These are phyloP conservation scores for Populus hybrid DNA, from an alignment of 441 rosid genomes.

Conservation along the genomic window DNA sequence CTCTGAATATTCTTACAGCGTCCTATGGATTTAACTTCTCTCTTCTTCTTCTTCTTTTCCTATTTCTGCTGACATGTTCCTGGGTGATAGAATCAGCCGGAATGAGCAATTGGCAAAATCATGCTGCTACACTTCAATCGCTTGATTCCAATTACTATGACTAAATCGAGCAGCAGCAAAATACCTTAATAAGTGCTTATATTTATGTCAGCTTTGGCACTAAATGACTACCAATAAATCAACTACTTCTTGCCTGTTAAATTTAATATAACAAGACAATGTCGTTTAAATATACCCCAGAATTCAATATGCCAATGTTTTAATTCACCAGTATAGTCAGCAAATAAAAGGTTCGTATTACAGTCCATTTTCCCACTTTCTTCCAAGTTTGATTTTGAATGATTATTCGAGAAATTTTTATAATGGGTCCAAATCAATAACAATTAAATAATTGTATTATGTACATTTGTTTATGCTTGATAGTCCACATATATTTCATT, in stretches of 20 bases:
- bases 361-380: constrained; percentile 7
- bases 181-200: constrained; percentile 5
- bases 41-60: too few species aligned
- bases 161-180: not conserved
- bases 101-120: not conserved
- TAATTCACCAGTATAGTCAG: constrained; percentile 3
- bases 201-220: too few species aligned
- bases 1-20: too few species aligned
- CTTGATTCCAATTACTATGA: not conserved
- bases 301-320: constrained; percentile 17
- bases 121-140: not conserved
- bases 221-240: too few species aligned
- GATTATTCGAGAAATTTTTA: not conserved
- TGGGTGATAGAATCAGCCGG: not conserved
- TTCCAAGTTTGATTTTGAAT: too few species aligned
- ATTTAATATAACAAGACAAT: not conserved
- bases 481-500: too few species aligned
- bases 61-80: too few species aligned
- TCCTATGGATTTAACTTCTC: too few species aligned
- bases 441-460: constrained; percentile 13
- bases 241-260: not conserved
- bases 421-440: too few species aligned
- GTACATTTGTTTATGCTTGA: too few species aligned
- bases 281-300: constrained; percentile 11
- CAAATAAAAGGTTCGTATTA: constrained; percentile 7